Evolutionary conservation across 1,284 basidiomycete genomes (phyloP).

Genomic region (Sanguinoderma infundibulare): DNA sequence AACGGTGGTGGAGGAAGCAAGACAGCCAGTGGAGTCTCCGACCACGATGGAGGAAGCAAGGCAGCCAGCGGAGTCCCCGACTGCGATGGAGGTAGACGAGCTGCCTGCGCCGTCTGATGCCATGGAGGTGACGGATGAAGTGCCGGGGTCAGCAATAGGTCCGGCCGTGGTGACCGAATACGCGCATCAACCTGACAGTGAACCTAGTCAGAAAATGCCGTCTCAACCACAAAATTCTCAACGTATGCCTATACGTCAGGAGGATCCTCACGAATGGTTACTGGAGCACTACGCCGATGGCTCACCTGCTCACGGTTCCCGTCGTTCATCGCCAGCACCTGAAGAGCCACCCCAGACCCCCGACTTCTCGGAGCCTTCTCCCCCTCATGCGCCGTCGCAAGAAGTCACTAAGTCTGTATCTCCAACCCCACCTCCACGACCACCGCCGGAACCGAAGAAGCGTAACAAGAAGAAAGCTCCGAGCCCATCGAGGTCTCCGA

Average conservation of each 20-base stretch:
- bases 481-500: slow-evolving; percentile 26
- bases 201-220: background rate
- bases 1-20: slow-evolving; percentile 7
- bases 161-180: background rate
- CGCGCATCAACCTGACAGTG: background rate
- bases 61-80: background rate
- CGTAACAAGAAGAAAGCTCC: slow-evolving; percentile 1
- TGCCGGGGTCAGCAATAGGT: background rate
- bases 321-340: slow-evolving; percentile 21
- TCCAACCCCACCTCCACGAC: background rate
- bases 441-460: background rate
- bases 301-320: slow-evolving; percentile 14
- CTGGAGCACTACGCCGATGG: slow-evolving; percentile 48
- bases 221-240: background rate
- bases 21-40: background rate
- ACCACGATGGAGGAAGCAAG: slow-evolving; percentile 8
- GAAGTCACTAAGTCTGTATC: background rate
- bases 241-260: slow-evolving; percentile 24
- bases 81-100: background rate
- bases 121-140: background rate
- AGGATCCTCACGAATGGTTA: slow-evolving; percentile 64
- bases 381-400: slow-evolving; percentile 2
- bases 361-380: slow-evolving; percentile 9
- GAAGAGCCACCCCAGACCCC: slow-evolving; percentile 23
- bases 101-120: background rate